Evolutionary conservation across 2,329 filamentous ascomycete genomes (phyloP), one percentile per base, ranked within the genome.

Genomic region (Aspergillus ochraceoroseus): DNA sequence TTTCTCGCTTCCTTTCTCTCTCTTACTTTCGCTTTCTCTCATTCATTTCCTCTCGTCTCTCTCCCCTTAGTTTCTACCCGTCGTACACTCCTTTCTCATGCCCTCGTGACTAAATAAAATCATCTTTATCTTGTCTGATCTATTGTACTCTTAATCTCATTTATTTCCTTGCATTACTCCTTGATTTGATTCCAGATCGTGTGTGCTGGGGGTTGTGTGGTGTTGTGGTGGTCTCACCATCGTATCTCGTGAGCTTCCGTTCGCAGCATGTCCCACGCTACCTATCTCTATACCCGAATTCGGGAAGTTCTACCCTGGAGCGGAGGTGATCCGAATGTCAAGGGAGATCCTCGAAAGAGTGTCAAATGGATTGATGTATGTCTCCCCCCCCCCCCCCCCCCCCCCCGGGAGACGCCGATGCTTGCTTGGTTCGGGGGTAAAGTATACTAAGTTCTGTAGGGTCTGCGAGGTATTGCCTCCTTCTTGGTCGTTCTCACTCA

Each of bases 361-460:
- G 74, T 79, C 14, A 77, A 78, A 65, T 78, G 75, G 75, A 74
- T 78, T 27, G 75, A 78, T 68, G 75, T 78, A 65, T 60, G 7
- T 18, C 25, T 32, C 18, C 19, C 35, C 19, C 26, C 11, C 31
- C 22, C 12, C 20, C 32, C 5, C 23, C 25, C 11, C 12, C 20
- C 23, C 12, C n/a, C 11, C 4, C 11, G n/a, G n/a, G n/a, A n/a
- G n/a, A n/a, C n/a, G n/a, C n/a, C n/a, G n/a, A n/a, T n/a, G n/a
- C n/a, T n/a, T n/a, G n/a, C n/a, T n/a, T n/a, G n/a, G n/a, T n/a
- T n/a, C n/a, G n/a, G n/a, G n/a, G n/a, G n/a, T n/a, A n/a, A n/a
- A n/a, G n/a, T n/a, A n/a, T n/a, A n/a, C n/a, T n/a, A n/a, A n/a
- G n/a, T 2, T 9, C 28, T 19, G 27, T 40, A 75, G 72, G 73